Conservation (phyloP, 2,329 filamentous ascomycete genomes). For the Monascus ruber region DNA sequence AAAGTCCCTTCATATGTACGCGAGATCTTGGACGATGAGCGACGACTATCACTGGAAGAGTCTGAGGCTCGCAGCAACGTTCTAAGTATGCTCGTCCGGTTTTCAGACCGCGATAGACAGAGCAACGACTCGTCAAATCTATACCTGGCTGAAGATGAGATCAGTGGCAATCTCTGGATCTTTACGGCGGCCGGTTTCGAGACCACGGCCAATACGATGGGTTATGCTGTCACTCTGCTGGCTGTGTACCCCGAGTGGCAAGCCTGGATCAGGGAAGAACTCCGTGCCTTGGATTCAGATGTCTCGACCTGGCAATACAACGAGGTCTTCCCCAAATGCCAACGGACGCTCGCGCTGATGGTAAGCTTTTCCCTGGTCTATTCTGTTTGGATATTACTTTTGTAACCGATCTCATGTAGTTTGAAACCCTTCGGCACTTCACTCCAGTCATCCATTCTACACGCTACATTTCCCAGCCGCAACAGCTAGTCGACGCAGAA, state of each 20-base stretch:
- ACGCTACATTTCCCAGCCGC: too few species aligned
- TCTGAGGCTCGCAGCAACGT: conserved; percentile 13
- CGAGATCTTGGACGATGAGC: conserved; percentile 17
- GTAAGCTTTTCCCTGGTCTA: conserved; percentile 12
- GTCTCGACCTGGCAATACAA: conserved; percentile 34
- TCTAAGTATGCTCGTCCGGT: conserved; percentile 18
- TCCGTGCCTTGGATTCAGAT: conserved; percentile 23
- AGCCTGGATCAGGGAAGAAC: conserved; percentile 42
- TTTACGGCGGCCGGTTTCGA: conserved; percentile 40
- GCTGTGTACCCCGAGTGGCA: conserved; percentile 39
- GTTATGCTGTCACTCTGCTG: conserved; percentile 39
- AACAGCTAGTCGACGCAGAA: too few species aligned
- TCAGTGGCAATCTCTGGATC: conserved; percentile 36
- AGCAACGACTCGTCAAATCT: conserved; percentile 8
- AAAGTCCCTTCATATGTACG: conserved; percentile 16
- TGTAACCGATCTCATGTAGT: too few species aligned
- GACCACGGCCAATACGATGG: conserved; percentile 40
- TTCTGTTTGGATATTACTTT: conserved; percentile 13
- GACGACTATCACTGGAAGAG: conserved; percentile 2
- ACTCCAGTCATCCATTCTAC: too few species aligned
- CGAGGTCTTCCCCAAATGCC: conserved; percentile 32
- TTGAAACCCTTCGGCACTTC: too few species aligned
- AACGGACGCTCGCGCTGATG: conserved; percentile 39
- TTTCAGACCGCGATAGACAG: conserved; percentile 15
- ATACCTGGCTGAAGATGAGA: conserved; percentile 27